Evolutionary conservation across 345 rosid species (phyloP).

Genomic region (Ceriops zippeliana): DNA sequence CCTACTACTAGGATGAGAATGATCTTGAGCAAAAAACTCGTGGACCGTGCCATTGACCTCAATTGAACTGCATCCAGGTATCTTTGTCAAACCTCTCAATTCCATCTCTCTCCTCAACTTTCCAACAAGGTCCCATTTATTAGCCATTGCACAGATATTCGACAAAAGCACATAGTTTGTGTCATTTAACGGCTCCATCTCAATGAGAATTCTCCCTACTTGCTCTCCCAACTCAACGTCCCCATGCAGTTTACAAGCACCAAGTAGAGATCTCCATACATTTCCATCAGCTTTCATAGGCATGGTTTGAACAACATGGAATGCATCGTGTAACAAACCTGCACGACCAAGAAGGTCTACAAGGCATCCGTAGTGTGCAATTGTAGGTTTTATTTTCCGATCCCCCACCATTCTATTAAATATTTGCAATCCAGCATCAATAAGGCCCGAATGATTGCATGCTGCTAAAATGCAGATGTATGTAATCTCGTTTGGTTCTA

Average conservation of each 20-base stretch:
- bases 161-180: constrained; percentile 28
- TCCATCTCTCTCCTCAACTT: constrained; percentile 22
- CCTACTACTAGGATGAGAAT: constrained; percentile 9
- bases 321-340: constrained; percentile 14
- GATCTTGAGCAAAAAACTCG: constrained; percentile 20
- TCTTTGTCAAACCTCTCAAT: constrained; percentile 15
- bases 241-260: constrained; percentile 19
- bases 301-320: constrained; percentile 12
- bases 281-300: constrained; percentile 14
- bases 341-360: constrained; percentile 18
- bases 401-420: constrained; percentile 15
- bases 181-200: constrained; percentile 21
- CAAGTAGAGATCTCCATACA: constrained; percentile 19
- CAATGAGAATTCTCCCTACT: constrained; percentile 18
- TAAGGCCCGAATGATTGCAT: constrained; percentile 25
- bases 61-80: constrained; percentile 21
- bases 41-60: constrained; percentile 19
- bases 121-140: constrained; percentile 16
- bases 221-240: constrained; percentile 17
- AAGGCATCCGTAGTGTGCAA: constrained; percentile 20
- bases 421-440: constrained; percentile 19
- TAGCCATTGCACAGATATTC: constrained; percentile 16
- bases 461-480: constrained; percentile 21
- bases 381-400: constrained; percentile 11
- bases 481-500: constrained; percentile 25